Conservation (phyloP, 768 basidiomycete species). For the Bullera alba region DNA sequence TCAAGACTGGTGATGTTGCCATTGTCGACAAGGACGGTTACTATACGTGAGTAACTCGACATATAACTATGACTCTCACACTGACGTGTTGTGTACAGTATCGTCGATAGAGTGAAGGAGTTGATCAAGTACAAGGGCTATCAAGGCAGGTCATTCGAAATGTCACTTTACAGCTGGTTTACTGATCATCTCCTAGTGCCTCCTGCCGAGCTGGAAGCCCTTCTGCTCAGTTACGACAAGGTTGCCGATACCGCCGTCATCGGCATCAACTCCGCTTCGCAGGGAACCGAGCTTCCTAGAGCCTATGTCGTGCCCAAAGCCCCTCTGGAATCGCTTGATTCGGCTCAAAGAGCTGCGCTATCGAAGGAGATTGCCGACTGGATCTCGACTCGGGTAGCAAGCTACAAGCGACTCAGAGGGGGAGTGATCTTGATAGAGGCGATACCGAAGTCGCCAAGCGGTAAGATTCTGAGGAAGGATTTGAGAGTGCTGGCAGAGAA, state of each 20-base stretch:
- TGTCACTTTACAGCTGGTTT: not conserved
- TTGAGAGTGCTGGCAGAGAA: conserved; percentile 62
- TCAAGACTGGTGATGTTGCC: conserved; percentile 82
- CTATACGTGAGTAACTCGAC: conserved; percentile 51
- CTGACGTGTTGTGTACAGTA: conserved; percentile 30
- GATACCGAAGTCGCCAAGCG: conserved; percentile 74
- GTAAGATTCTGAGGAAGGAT: conserved; percentile 77
- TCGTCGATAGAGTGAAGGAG: conserved; percentile 47
- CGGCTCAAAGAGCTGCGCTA: conserved; percentile 50
- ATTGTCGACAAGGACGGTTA: conserved; percentile 62
- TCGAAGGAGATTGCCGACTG: conserved; percentile 56
- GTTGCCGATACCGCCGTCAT: conserved; percentile 77
- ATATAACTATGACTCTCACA: too few species aligned
- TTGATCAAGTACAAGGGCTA: conserved; percentile 59
- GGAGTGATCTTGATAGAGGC: conserved; percentile 56
- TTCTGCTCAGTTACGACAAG: conserved; percentile 66
- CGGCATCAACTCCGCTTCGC: conserved; percentile 59
- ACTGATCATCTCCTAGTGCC: conserved; percentile 54
- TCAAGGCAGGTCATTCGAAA: conserved; percentile 54
- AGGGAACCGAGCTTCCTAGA: conserved; percentile 78
- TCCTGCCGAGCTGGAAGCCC: conserved; percentile 74
- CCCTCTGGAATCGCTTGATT: conserved; percentile 19
- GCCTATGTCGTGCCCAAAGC: conserved; percentile 46
- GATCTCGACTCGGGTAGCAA: conserved; percentile 58
- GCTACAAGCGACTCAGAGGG: conserved; percentile 72